Evolutionary conservation across 2,329 filamentous ascomycete genomes (phyloP).

Genomic region (Ilyonectria robusta): DNA sequence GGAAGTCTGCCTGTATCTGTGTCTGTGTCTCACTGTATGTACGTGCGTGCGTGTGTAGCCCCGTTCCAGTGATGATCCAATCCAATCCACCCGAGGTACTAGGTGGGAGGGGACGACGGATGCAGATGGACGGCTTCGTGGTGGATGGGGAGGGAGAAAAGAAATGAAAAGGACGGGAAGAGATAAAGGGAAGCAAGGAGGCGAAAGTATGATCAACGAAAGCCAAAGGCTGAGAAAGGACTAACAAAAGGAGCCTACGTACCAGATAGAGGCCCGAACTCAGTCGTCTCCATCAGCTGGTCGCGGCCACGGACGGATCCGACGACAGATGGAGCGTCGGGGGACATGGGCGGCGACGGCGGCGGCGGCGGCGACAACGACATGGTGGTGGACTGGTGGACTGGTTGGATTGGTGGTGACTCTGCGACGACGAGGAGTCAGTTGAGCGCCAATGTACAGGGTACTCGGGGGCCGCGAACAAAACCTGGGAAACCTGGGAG

Average conservation of each 20-base stretch:
- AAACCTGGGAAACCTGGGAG: not conserved
- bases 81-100: slow-evolving; percentile 5
- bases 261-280: slow-evolving; percentile 16
- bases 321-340: slow-evolving; percentile 28
- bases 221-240: slow-evolving; percentile 22
- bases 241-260: slow-evolving; percentile 12
- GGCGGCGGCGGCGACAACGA: slow-evolving; percentile 14
- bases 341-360: slow-evolving; percentile 16
- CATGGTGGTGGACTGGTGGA: slow-evolving; percentile 5
- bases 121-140: slow-evolving; percentile 1
- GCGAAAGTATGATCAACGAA: slow-evolving; percentile 7
- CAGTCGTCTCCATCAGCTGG: slow-evolving; percentile 20
- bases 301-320: slow-evolving; percentile 24
- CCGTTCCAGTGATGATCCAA: not conserved
- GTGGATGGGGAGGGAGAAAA: not conserved
- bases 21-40: not conserved
- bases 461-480: slow-evolving; percentile 1
- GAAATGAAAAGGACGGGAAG: not conserved
- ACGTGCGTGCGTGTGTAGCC: not conserved
- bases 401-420: slow-evolving; percentile 9
- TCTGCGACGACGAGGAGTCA: not conserved
- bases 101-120: slow-evolving; percentile 10
- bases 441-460: slow-evolving; percentile 1
- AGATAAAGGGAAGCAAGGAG: slow-evolving; percentile 10
- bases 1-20: not conserved